Evolutionary conservation across 192 early-diverging fungal species (phyloP).

Genomic region (Coemansia sp.): DNA sequence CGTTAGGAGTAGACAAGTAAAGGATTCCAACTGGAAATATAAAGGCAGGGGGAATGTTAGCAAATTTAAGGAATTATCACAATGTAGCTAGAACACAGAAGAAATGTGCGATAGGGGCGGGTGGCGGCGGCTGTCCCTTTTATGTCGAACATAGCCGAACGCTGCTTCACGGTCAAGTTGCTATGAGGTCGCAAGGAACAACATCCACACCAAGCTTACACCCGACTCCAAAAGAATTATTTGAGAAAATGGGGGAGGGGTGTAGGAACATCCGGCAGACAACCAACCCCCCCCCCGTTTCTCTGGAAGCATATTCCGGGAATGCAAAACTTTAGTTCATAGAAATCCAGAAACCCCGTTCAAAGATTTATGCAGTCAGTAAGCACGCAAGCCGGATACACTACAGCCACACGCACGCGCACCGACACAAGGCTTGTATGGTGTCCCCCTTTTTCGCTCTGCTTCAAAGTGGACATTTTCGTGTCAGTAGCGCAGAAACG

Average conservation of each 20-base stretch:
- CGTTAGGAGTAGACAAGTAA: neutral
- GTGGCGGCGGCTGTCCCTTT: conserved; percentile 8
- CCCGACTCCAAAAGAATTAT: neutral
- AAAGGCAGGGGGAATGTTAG: neutral
- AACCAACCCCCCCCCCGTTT: neutral
- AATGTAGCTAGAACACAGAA: conserved; percentile 1
- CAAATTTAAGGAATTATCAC: neutral
- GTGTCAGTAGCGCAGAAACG: no score
- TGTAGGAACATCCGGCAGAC: no score
- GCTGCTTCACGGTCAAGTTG: neutral
- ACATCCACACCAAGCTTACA: neutral
- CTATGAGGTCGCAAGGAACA: neutral
- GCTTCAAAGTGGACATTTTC: no score
- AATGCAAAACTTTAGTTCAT: neutral
- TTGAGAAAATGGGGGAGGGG: neutral
- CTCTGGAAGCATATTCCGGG: neutral
- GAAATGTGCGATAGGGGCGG: neutral
- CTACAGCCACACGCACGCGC: no score
- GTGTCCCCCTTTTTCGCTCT: no score
- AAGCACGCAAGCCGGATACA: no score
- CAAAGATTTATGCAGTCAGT: no score
- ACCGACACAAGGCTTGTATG: no score
- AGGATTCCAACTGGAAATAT: neutral
- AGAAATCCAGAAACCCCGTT: neutral
- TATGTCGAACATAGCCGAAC: neutral